A percentile compares a stretch with the other conserved stretches of the same genome.
phyloP scores from a whole-genome alignment of 2,329 filamentous ascomycete genomes.

The Cadophora malorum region DNA sequence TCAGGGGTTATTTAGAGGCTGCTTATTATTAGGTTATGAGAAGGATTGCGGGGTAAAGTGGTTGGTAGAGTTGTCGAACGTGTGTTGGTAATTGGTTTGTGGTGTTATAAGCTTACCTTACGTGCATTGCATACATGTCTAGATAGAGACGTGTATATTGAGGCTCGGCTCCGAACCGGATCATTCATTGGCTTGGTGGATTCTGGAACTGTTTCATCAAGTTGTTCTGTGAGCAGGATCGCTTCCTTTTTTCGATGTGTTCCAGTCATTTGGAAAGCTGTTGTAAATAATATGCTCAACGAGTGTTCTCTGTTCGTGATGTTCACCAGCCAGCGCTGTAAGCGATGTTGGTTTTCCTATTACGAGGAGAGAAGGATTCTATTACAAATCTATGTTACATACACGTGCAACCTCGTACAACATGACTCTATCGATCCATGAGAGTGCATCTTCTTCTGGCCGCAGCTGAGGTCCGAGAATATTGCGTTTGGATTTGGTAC shows the following conservation, averaged over 20 bases:
- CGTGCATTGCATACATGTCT: background rate
- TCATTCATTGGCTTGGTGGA: background rate
- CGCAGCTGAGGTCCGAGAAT: background rate
- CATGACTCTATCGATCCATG: background rate
- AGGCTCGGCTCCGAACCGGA: background rate
- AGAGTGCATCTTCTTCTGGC: background rate
- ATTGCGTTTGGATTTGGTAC: background rate
- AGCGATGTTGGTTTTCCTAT: background rate
- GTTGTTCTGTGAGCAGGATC: background rate
- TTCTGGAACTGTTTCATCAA: background rate
- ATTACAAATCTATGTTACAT: background rate
- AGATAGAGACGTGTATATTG: background rate
- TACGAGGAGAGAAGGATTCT: background rate
- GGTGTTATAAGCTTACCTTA: conserved; percentile 11
- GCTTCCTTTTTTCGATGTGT: background rate
- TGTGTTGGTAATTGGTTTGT: conserved; percentile 2
- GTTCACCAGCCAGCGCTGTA: background rate
- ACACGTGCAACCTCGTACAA: background rate
- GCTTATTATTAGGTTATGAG: conserved; percentile 11
- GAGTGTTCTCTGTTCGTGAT: background rate
- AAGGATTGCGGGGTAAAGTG: background rate
- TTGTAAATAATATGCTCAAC: background rate
- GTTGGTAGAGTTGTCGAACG: background rate
- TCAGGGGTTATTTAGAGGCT: background rate
- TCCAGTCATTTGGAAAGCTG: background rate